phyloP scores from a whole-genome alignment of 129 eudicot genomes.

The Logfia minima region DNA sequence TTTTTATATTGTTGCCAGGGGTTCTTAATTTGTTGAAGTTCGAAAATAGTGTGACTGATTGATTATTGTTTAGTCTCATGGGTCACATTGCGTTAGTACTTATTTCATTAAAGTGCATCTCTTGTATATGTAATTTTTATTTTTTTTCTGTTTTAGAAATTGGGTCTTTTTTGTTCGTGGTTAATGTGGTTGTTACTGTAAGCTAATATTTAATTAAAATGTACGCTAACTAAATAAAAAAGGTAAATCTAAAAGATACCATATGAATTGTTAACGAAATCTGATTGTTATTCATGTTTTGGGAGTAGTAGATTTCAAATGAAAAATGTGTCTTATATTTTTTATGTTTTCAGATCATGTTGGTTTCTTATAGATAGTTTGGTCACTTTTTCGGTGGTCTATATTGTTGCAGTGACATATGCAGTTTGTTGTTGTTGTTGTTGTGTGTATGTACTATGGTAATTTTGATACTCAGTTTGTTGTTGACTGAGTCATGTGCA shows the following conservation, averaged over 20 bases:
- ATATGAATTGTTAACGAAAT: background rate
- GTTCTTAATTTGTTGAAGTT: background rate
- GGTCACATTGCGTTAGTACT: conserved; percentile 21
- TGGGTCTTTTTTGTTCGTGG: conserved; percentile 12
- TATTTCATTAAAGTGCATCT: background rate
- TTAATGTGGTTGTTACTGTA: conserved; percentile 12
- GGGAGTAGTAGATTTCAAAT: background rate
- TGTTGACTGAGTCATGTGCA: background rate
- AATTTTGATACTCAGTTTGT: background rate
- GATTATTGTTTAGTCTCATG: conserved; percentile 15
- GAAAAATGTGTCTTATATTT: conserved; percentile 11
- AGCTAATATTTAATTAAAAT: background rate
- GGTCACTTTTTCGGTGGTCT: background rate
- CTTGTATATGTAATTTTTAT: background rate
- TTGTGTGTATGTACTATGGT: background rate
- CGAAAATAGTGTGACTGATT: conserved; percentile 25
- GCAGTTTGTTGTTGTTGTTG: background rate
- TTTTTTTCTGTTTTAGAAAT: background rate
- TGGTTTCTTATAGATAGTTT: background rate
- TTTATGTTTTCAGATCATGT: background rate
- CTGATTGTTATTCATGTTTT: background rate
- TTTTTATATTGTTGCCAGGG: background rate
- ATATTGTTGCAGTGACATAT: background rate
- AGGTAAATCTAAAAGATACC: background rate
- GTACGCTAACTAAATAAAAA: too few species aligned